phyloP scores from a whole-genome alignment of 2,329 filamentous ascomycete genomes.

The Talaromyces sp. region DNA sequence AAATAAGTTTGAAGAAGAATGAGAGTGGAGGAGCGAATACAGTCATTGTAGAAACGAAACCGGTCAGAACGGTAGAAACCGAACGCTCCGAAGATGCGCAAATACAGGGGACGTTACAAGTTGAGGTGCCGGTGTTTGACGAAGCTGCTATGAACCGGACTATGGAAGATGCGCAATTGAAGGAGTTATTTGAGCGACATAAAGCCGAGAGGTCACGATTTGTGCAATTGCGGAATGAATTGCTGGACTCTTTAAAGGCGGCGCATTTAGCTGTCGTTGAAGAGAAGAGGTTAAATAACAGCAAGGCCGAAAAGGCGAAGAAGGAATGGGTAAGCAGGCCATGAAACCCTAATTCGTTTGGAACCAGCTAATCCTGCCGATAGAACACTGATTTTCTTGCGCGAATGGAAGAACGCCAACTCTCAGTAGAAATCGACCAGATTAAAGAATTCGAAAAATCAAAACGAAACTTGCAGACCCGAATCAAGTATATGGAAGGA shows the following conservation, averaged over 20 bases:
- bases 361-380: constrained; percentile 8
- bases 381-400: constrained; percentile 39
- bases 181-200: constrained; percentile 34
- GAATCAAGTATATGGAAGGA: constrained; percentile 50
- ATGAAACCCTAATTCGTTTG: constrained; percentile 38
- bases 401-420: constrained; percentile 45
- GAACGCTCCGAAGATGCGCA: constrained; percentile 21
- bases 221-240: constrained; percentile 35
- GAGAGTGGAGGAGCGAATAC: constrained; percentile 30
- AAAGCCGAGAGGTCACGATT: constrained; percentile 32
- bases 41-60: constrained; percentile 32
- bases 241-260: constrained; percentile 31
- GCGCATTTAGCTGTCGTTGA: constrained; percentile 33
- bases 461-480: constrained; percentile 43
- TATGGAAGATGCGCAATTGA: constrained; percentile 33
- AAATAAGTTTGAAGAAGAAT: constrained; percentile 29
- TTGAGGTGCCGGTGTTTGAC: constrained; percentile 37
- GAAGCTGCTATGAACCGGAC: constrained; percentile 37
- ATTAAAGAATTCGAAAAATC: constrained; percentile 45
- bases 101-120: constrained; percentile 22
- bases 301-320: constrained; percentile 36
- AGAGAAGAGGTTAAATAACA: constrained; percentile 32
- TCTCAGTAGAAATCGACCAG: constrained; percentile 46
- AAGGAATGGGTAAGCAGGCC: constrained; percentile 36
- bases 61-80: constrained; percentile 6